Conservation (phyloP, 306 rosid species). For the Pterocarpus macrocarpus region DNA sequence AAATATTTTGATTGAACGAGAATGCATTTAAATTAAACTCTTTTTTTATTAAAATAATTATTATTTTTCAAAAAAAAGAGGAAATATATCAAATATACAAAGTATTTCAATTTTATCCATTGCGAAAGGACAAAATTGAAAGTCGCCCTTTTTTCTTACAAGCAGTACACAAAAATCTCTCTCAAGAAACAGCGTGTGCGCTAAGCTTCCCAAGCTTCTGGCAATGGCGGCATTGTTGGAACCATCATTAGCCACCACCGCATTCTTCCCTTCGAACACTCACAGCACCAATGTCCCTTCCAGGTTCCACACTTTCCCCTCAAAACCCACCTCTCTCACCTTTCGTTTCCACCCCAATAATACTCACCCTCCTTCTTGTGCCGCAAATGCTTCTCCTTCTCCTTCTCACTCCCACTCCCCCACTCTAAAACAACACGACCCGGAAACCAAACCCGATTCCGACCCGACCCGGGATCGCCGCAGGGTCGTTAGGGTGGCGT, state of each 20-base stretch:
- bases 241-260: conserved; percentile 41
- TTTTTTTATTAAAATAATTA: too few relatives aligned
- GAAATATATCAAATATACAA: too few relatives aligned
- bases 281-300: conserved; percentile 6
- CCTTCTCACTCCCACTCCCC: conserved; percentile 38
- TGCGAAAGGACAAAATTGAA: not conserved
- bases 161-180: not conserved
- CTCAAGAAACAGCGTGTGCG: too few relatives aligned
- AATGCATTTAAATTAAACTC: too few relatives aligned
- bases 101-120: not conserved
- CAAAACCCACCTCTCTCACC: conserved; percentile 49
- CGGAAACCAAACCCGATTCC: conserved; percentile 17
- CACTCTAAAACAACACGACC: not conserved
- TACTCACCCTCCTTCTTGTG: not conserved
- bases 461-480: conserved; percentile 73
- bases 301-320: conserved; percentile 38
- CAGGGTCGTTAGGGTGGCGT: conserved; percentile 74
- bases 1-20: too few relatives aligned
- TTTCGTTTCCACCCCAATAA: conserved; percentile 31
- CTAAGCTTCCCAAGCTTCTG: conserved; percentile 8
- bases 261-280: conserved; percentile 41
- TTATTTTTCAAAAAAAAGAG: too few relatives aligned
- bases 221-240: conserved; percentile 66
- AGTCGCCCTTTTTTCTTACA: not conserved
- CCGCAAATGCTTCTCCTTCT: conserved; percentile 35